Base-by-base conservation (phyloP, 2,329 filamentous ascomycete species). In the Neoscytalidium dimidiatum region DNA sequence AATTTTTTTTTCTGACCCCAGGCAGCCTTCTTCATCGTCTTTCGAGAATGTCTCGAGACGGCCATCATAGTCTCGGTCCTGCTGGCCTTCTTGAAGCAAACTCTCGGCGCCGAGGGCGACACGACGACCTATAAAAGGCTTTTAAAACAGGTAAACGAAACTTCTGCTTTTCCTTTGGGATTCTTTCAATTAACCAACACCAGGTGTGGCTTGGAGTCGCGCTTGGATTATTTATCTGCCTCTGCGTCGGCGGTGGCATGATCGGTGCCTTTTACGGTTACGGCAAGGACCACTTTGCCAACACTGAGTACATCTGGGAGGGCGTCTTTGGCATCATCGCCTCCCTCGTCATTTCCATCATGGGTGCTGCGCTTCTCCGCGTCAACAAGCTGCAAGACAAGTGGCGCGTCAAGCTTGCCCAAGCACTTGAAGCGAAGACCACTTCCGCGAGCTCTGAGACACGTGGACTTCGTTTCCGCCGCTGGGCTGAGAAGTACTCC, bases 21-120 rank as follows among this genome's bases (percentile, higher is more conserved):
- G 17, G 5, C 57, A 83, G 87, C 96, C 64, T 96, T 96, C 81
- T 94, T 97, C 81, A 91, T 96, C 75, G 88, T 92, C 79, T 95
- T 96, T 75, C 88, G 93, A 73, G 93, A 96, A 80, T 88, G 88
- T 46, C 82, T 96, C 53, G 92, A 96, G 81, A 91, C 90, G 0
- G 89, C 86, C 72, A 92, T 96, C 73, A 91, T 96, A 70, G 88
- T 96, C 67, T 94, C 92, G 0, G 90, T 96, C n/a, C 82, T 96
- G 35, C 85, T 96, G 44, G 88, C 92, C 23, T 96, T 94, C 75
- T 81, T 96, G 66, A 95, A 94, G 77, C 90, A 95, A 75, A 91
- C 90, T 3, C 85, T 96, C 35, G 87, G 87, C 0, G 86, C 89
- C 11, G 83, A 88, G 64, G 79, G 84, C 66, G 88, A 93, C 79